A percentile compares a stretch with the other conserved stretches of the same genome.
Conservation (phyloP, 768 basidiomycete genomes). For the Dacryopinax spathularia region DNA sequence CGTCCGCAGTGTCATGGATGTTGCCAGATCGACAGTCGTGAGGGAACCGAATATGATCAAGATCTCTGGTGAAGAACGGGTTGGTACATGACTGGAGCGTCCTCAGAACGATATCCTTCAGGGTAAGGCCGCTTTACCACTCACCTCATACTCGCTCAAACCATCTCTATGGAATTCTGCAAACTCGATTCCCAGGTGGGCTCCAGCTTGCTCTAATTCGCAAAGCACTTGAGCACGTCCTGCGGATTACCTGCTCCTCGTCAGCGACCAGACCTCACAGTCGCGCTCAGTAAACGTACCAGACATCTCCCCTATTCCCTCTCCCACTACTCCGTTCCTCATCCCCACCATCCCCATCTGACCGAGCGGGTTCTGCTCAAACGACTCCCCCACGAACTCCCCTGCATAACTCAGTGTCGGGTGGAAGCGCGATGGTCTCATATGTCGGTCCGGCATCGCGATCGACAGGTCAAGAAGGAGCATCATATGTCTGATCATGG, state of each 20-base stretch:
- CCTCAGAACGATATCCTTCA: slow-evolving; percentile 7
- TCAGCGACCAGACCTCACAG: too few relatives aligned
- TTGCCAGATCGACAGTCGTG: slow-evolving; percentile 93
- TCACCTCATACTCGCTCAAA: slow-evolving; percentile 81
- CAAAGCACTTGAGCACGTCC: slow-evolving; percentile 76
- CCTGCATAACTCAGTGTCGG: slow-evolving; percentile 78
- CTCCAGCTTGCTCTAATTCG: slow-evolving; percentile 76
- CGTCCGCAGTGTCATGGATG: slow-evolving; percentile 82
- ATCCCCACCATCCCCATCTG: slow-evolving; percentile 93
- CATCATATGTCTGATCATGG: slow-evolving; percentile 90
- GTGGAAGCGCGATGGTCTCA: slow-evolving; percentile 89
- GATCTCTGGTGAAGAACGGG: slow-evolving; percentile 91
- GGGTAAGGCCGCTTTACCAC: slow-evolving; percentile 4
- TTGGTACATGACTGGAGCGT: slow-evolving; percentile 75
- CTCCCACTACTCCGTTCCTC: slow-evolving; percentile 78
- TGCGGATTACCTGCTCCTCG: slow-evolving; percentile 69
- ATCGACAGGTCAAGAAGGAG: slow-evolving; percentile 82
- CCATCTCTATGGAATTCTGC: slow-evolving; percentile 95
- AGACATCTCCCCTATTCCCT: slow-evolving; percentile 82
- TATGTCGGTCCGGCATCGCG: slow-evolving; percentile 90
- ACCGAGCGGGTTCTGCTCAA: slow-evolving; percentile 96
- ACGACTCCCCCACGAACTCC: slow-evolving; percentile 92
- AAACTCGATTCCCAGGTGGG: slow-evolving; percentile 87
- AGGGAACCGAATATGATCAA: slow-evolving; percentile 87
- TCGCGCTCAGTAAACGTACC: too few relatives aligned